Percentiles rank a stretch among this genome's conserved stretches.
phyloP scores from a whole-genome alignment of 1,139 yeast genomes.

The Kurtzmaniella quercitrusa region DNA sequence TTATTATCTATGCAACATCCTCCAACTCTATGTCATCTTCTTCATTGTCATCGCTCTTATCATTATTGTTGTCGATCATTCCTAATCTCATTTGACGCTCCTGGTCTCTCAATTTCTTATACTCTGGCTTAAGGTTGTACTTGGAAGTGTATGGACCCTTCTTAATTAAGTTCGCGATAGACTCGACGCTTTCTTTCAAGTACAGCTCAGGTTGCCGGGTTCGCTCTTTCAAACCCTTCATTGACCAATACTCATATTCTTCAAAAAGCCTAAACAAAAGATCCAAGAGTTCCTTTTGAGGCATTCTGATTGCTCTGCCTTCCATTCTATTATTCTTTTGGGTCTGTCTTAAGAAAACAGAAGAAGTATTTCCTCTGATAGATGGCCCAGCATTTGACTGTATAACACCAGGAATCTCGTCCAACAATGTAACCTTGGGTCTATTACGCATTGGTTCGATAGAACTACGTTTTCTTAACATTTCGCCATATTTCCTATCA shows the following conservation, averaged over 20 bases:
- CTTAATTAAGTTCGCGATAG: slow-evolving; percentile 83
- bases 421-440: slow-evolving; percentile 75
- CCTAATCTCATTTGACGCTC: slow-evolving; percentile 69
- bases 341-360: slow-evolving; percentile 50
- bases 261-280: slow-evolving; percentile 84
- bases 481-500: slow-evolving; percentile 64
- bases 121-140: slow-evolving; percentile 87
- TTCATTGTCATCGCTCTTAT: slow-evolving; percentile 44
- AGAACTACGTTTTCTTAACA: slow-evolving; percentile 45
- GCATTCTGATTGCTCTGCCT: slow-evolving; percentile 92
- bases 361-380: slow-evolving; percentile 62
- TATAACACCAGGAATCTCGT: slow-evolving; percentile 82
- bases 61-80: slow-evolving; percentile 33
- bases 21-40: slow-evolving; percentile 42
- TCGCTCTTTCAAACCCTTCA: slow-evolving; percentile 90
- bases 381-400: slow-evolving; percentile 85
- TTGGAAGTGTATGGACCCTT: slow-evolving; percentile 96
- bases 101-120: slow-evolving; percentile 73
- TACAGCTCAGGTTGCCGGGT: slow-evolving; percentile 96
- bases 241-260: slow-evolving; percentile 94
- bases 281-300: slow-evolving; percentile 87
- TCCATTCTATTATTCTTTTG: slow-evolving; percentile 44
- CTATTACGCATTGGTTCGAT: slow-evolving; percentile 41
- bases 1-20: slow-evolving; percentile 26
- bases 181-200: slow-evolving; percentile 84